Percentiles rank a stretch among this genome's conserved stretches.
These are phyloP conservation scores for Colletotrichum kahawae DNA, from an alignment of 2,329 filamentous ascomycete species.

Conservation along the genomic window DNA sequence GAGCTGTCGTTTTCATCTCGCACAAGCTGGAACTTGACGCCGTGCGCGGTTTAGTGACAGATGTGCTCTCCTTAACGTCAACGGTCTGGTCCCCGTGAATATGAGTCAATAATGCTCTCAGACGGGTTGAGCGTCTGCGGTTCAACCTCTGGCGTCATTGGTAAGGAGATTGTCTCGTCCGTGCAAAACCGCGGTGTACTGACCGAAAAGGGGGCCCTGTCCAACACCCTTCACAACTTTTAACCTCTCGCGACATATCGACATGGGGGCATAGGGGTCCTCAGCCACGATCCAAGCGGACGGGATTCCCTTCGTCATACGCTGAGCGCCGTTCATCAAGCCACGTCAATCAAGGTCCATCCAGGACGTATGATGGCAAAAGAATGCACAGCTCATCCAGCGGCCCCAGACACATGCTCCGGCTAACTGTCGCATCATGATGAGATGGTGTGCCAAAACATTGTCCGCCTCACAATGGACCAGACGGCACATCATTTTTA, in stretches of 20 bases:
- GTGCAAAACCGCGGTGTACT: neutral
- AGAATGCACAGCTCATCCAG: neutral
- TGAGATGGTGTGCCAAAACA: conserved; percentile 12
- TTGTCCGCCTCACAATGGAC: neutral
- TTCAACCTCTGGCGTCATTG: neutral
- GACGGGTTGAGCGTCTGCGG: neutral
- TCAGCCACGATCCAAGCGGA: conserved; percentile 18
- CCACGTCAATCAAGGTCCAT: neutral
- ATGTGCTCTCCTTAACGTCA: neutral
- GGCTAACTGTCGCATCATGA: conserved; percentile 12
- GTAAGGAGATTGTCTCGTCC: neutral
- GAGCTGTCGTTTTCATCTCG: conserved; percentile 6
- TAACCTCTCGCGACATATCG: neutral
- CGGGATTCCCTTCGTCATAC: neutral
- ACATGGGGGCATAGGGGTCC: conserved; percentile 12
- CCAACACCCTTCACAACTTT: neutral
- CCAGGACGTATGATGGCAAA: neutral
- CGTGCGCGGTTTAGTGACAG: neutral
- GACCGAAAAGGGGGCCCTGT: neutral
- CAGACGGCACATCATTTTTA: neutral
- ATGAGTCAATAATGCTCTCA: conserved; percentile 2
- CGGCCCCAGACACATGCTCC: conserved; percentile 4
- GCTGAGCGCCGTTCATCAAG: neutral
- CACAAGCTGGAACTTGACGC: neutral
- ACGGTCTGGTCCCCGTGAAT: neutral